Percentiles rank a stretch among this genome's conserved stretches.
Conservation (phyloP, 768 basidiomycete genomes). For the Macrolepiota dolichaula region DNA sequence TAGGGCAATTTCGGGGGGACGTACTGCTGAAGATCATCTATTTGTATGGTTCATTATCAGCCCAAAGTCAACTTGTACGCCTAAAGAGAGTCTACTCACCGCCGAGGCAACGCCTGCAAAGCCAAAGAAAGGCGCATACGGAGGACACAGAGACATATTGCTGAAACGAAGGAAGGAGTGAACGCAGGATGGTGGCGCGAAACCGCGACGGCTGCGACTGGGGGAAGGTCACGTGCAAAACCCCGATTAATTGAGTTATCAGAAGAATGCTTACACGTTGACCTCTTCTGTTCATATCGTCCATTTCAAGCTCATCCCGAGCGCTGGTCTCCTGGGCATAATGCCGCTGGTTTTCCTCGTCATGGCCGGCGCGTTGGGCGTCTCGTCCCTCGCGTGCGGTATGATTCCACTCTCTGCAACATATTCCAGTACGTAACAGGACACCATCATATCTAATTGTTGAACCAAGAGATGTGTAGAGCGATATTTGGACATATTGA, state of each 20-base stretch:
- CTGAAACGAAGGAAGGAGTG: neutral
- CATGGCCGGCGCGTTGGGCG: slow-evolving; percentile 63
- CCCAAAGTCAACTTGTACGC: neutral
- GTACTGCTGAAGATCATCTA: slow-evolving; percentile 96
- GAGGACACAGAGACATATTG: slow-evolving; percentile 72
- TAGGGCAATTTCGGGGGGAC: slow-evolving; percentile 27
- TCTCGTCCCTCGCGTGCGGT: slow-evolving; percentile 64
- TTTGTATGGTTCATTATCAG: neutral
- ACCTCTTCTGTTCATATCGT: neutral
- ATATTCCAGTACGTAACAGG: slow-evolving; percentile 56
- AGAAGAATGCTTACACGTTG: neutral
- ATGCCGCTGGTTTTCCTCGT: slow-evolving; percentile 41
- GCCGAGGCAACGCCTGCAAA: slow-evolving; percentile 95
- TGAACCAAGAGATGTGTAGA: slow-evolving; percentile 19
- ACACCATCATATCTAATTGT: slow-evolving; percentile 8
- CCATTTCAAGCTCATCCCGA: neutral
- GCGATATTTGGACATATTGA: slow-evolving; percentile 28
- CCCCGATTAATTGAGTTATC: neutral
- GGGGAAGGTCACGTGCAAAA: neutral
- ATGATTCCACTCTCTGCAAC: slow-evolving; percentile 72
- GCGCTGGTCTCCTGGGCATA: neutral
- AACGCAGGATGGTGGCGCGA: neutral
- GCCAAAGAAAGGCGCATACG: slow-evolving; percentile 97
- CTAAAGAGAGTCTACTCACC: slow-evolving; percentile 45
- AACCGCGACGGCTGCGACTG: neutral